phyloP scores from a whole-genome alignment of 441 rosid genomes.

The Corymbia calophylla region DNA sequence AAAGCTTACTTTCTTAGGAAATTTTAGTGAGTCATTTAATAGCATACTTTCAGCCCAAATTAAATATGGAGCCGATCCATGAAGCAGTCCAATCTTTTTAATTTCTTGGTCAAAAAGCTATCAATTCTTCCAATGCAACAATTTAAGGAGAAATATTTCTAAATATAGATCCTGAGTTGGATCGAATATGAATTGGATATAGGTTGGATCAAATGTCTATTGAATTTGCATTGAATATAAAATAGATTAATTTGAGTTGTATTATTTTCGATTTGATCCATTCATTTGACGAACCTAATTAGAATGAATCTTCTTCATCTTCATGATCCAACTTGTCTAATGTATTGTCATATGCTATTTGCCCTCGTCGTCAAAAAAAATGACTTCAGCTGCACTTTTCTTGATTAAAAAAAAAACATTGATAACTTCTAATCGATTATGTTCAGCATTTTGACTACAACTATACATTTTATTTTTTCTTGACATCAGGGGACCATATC shows the following conservation, averaged over 20 bases:
- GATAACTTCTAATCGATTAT: neutral
- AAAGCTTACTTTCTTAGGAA: neutral
- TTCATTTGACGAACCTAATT: neutral
- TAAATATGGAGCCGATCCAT: neutral
- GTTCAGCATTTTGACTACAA: neutral
- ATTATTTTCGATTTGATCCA: too few species aligned
- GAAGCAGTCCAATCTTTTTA: neutral
- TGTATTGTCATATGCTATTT: neutral
- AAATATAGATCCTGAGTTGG: neutral
- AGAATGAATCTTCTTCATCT: neutral
- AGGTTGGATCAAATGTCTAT: too few species aligned
- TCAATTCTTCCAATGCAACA: neutral
- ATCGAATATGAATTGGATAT: fast-evolving
- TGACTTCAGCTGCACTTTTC: too few species aligned
- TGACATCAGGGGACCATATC: neutral
- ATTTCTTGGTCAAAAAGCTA: neutral
- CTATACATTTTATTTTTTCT: neutral
- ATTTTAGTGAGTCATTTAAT: too few species aligned
- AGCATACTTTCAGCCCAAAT: neutral
- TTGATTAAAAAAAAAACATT: too few species aligned
- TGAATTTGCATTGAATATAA: too few species aligned
- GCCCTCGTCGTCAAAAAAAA: neutral
- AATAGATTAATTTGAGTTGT: too few species aligned
- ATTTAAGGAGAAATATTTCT: neutral
- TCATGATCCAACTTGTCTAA: neutral